A percentile compares a stretch with the other conserved stretches of the same genome.
Evolutionary conservation across 495 filamentous ascomycete genomes (phyloP).

Genomic region (Aspergillus funiculosus): DNA sequence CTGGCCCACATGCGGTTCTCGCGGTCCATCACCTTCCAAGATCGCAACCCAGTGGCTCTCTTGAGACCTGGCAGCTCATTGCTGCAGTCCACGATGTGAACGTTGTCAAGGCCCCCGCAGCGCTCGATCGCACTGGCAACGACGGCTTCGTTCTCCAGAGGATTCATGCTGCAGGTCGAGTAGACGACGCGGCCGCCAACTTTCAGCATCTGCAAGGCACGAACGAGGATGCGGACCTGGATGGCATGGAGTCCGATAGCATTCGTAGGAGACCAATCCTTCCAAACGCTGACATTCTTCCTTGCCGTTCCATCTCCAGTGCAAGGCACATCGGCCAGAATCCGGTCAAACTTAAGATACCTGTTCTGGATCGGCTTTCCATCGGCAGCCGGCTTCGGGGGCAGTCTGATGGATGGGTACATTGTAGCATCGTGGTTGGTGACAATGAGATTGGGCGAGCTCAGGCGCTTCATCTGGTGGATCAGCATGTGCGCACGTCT

Average conservation of each 20-base stretch:
- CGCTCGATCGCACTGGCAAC: constrained; percentile 77
- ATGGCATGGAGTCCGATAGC: constrained; percentile 77
- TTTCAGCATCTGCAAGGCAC: constrained; percentile 94
- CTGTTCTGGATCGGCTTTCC: constrained; percentile 50
- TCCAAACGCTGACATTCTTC: constrained; percentile 91
- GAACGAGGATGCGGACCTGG: constrained; percentile 83
- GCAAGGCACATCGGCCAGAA: constrained; percentile 94
- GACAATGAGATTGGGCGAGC: constrained; percentile 93
- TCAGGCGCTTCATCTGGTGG: constrained; percentile 93
- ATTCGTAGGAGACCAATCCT: constrained; percentile 81
- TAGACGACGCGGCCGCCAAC: constrained; percentile 91
- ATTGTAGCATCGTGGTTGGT: constrained; percentile 97
- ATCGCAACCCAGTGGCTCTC: constrained; percentile 61
- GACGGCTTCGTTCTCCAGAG: constrained; percentile 95
- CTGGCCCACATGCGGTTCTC: constrained; percentile 65
- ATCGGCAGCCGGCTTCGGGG: constrained; percentile 40
- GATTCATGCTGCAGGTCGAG: constrained; percentile 97
- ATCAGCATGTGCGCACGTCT: constrained; percentile 93
- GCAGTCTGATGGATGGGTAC: constrained; percentile 83
- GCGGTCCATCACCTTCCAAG: constrained; percentile 88
- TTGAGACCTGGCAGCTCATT: constrained; percentile 70
- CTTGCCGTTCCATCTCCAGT: constrained; percentile 88
- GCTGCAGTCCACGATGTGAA: constrained; percentile 76
- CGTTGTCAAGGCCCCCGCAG: constrained; percentile 77
- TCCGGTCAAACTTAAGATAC: constrained; percentile 95